Evolutionary conservation across 164 flowering plant species (phyloP).

Genomic region (Aristolochia fimbriata): DNA sequence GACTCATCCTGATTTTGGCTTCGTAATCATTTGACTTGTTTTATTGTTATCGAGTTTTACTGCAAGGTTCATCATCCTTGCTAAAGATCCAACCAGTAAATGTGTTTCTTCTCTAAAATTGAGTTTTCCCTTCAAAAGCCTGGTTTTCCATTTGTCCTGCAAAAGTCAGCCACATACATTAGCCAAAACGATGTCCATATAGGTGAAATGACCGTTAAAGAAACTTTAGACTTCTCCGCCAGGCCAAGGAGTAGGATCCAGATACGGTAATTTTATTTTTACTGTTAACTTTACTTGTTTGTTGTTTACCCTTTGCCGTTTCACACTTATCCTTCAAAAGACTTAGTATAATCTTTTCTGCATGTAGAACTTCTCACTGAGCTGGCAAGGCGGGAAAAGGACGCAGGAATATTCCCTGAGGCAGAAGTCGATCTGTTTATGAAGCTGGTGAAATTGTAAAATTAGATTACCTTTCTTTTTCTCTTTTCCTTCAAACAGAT

Average conservation of each 20-base stretch:
- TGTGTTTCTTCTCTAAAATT: no score
- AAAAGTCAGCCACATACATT: constrained; percentile 80
- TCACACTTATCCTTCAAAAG: no score
- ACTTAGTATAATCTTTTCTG: no score
- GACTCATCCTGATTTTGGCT: no score
- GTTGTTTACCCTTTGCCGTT: no score
- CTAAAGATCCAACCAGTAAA: no score
- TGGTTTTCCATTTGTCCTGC: no score
- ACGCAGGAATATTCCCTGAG: constrained; percentile 77
- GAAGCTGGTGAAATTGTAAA: constrained; percentile 67
- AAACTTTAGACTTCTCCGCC: constrained; percentile 92
- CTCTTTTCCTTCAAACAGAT: no score
- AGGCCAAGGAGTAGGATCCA: constrained; percentile 89
- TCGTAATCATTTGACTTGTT: no score
- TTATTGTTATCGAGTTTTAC: no score
- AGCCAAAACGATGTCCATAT: constrained; percentile 92
- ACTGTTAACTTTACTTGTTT: neutral
- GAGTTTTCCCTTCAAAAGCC: no score
- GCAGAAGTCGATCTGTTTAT: constrained; percentile 90
- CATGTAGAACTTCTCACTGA: constrained; percentile 62
- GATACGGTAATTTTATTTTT: constrained; percentile 50
- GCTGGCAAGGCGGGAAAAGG: constrained; percentile 81
- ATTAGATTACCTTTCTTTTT: neutral
- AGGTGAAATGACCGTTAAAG: constrained; percentile 91
- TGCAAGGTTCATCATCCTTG: no score